These are phyloP conservation scores for Backusella macrospora DNA, from an alignment of 192 early-diverging fungal genomes.

Conservation along the genomic window DNA sequence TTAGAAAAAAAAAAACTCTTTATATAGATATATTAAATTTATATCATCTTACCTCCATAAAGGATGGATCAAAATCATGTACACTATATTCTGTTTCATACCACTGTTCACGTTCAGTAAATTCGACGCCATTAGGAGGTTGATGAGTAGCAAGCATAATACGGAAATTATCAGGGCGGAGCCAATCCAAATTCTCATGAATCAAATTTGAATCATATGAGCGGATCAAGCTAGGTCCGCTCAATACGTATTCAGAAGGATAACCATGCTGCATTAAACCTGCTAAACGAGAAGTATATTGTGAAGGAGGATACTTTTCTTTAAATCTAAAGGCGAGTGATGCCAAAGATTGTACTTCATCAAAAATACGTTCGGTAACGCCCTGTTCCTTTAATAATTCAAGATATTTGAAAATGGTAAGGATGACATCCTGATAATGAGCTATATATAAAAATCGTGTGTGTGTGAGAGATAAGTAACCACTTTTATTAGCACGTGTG, in stretches of 20 bases:
- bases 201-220: constrained; percentile 70
- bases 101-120: constrained; percentile 68
- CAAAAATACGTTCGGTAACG: constrained; percentile 78
- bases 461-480: constrained; percentile 47
- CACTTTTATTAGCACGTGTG: constrained; percentile 45
- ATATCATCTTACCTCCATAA: constrained; percentile 47
- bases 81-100: constrained; percentile 83
- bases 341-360: constrained; percentile 66
- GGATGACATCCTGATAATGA: constrained; percentile 69
- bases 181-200: constrained; percentile 58
- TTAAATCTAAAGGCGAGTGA: constrained; percentile 65
- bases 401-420: constrained; percentile 86
- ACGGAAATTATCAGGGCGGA: constrained; percentile 67
- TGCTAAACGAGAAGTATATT: constrained; percentile 68
- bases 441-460: constrained; percentile 55
- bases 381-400: constrained; percentile 71
- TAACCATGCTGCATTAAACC: constrained; percentile 77
- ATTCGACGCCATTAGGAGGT: constrained; percentile 44
- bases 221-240: constrained; percentile 47
- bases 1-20: constrained; percentile 6
- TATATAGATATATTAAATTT: neutral
- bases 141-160: constrained; percentile 49
- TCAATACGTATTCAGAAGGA: constrained; percentile 64
- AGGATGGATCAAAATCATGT: constrained; percentile 53
- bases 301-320: constrained; percentile 68